Percentiles rank a stretch among this genome's conserved stretches.
Conservation (phyloP, 306 rosid species). For the Vicia villosa region DNA sequence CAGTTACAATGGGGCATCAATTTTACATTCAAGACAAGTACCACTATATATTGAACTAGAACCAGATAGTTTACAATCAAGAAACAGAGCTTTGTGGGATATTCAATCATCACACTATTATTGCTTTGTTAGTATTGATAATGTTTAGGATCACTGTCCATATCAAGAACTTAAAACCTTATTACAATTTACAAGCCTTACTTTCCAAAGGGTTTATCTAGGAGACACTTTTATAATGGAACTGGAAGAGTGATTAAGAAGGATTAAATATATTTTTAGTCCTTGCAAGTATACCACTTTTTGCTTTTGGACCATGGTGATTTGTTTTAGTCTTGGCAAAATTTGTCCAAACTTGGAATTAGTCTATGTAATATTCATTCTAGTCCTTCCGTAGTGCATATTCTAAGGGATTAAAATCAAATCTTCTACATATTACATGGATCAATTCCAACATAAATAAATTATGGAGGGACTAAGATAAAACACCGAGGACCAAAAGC, state of each 20-base stretch:
- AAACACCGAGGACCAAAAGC: neutral
- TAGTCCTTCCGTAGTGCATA: neutral
- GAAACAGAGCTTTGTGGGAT: neutral
- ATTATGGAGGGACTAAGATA: neutral
- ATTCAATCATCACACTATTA: neutral
- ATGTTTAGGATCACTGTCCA: conserved; percentile 13
- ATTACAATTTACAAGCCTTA: neutral
- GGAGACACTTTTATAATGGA: neutral
- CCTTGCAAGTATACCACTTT: neutral
- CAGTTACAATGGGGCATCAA: neutral
- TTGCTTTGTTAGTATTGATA: conserved; percentile 1
- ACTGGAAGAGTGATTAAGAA: conserved; percentile 19
- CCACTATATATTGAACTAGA: conserved; percentile 12
- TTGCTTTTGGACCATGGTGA: neutral
- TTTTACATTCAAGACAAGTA: neutral
- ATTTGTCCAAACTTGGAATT: neutral
- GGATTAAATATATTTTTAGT: neutral
- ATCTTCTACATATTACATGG: no score
- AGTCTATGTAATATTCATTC: neutral
- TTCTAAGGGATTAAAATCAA: no score
- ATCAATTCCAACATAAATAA: no score
- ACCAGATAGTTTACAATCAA: conserved; percentile 8
- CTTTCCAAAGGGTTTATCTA: neutral
- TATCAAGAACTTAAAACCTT: neutral
- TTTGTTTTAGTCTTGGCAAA: neutral